These are phyloP conservation scores for Fusarium sp. DNA, from an alignment of 2,329 filamentous ascomycete species.

Conservation along the genomic window DNA sequence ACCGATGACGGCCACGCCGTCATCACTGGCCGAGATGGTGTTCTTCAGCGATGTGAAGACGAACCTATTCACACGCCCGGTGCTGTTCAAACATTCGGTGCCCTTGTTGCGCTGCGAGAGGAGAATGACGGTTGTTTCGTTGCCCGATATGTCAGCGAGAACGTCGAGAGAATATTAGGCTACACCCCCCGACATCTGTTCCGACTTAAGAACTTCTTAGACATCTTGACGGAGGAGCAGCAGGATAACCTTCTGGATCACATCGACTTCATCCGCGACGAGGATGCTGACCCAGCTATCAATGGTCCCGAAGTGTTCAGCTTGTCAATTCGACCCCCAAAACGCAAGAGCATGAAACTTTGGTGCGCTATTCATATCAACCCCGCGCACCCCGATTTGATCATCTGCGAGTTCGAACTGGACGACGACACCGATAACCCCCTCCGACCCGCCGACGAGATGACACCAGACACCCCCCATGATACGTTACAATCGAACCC, in stretches of 20 bases:
- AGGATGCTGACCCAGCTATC: slow-evolving; percentile 77
- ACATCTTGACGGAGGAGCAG: slow-evolving; percentile 86
- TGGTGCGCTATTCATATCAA: slow-evolving; percentile 91
- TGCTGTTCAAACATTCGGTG: slow-evolving; percentile 83
- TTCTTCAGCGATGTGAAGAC: slow-evolving; percentile 85
- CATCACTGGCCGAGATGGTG: slow-evolving; percentile 81
- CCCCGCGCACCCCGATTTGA: slow-evolving; percentile 72
- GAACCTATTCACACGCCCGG: slow-evolving; percentile 92
- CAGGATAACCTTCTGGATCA: slow-evolving; percentile 87
- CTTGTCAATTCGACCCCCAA: slow-evolving; percentile 74
- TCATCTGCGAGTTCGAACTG: slow-evolving; percentile 90
- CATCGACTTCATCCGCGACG: slow-evolving; percentile 87
- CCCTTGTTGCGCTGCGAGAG: slow-evolving; percentile 80
- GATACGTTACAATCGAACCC: slow-evolving; percentile 81
- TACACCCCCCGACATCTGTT: slow-evolving; percentile 84
- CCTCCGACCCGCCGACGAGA: slow-evolving; percentile 71
- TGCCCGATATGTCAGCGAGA: slow-evolving; percentile 84
- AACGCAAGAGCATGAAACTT: slow-evolving; percentile 71
- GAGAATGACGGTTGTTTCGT: slow-evolving; percentile 74
- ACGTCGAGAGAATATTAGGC: slow-evolving; percentile 79
- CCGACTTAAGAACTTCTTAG: slow-evolving; percentile 78
- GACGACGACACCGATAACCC: slow-evolving; percentile 81
- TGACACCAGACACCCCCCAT: slow-evolving; percentile 72
- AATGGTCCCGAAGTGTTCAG: slow-evolving; percentile 92
- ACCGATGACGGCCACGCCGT: slow-evolving; percentile 85